These are phyloP conservation scores for Hymenochaete sp. DNA, from an alignment of 1,284 basidiomycete genomes.

Conservation along the genomic window DNA sequence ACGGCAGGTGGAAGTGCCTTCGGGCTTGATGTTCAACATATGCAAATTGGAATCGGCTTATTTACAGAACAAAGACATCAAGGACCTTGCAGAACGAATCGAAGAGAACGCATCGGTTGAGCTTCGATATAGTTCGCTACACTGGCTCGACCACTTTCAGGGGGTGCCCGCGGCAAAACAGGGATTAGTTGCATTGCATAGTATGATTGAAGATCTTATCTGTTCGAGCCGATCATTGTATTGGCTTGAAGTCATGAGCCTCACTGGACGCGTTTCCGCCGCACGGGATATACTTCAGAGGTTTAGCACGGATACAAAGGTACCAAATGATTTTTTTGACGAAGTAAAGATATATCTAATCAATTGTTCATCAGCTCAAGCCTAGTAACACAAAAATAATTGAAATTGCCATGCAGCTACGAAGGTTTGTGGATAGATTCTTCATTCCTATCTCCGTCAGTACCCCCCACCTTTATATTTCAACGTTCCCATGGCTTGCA, in stretches of 20 bases:
- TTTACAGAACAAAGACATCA: not conserved
- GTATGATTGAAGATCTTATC: not conserved
- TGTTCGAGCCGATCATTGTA: not conserved
- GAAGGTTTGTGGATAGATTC: not conserved
- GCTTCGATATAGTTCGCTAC: slow-evolving; percentile 1
- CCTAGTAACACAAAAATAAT: not conserved
- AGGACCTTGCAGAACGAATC: not conserved
- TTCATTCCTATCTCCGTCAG: not conserved
- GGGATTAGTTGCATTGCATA: not conserved
- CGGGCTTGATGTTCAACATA: slow-evolving; percentile 27
- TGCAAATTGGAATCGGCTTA: not conserved
- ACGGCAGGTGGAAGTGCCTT: not conserved
- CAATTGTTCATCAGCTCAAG: not conserved
- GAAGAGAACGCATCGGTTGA: not conserved
- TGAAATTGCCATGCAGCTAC: not conserved
- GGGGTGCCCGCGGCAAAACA: no score
- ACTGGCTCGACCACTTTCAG: slow-evolving; percentile 1
- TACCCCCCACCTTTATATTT: slow-evolving; percentile 1
- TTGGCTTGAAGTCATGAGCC: slow-evolving; percentile 5
- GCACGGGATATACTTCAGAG: not conserved
- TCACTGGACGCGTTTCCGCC: not conserved
- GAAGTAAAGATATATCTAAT: not conserved
- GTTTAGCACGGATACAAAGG: not conserved
- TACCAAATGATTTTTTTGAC: not conserved
- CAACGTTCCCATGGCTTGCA: not conserved